Evolutionary conservation across 2,329 filamentous ascomycete genomes (phyloP), one percentile per base, ranked within the genome.

Genomic region (Alternaria arbusti): DNA sequence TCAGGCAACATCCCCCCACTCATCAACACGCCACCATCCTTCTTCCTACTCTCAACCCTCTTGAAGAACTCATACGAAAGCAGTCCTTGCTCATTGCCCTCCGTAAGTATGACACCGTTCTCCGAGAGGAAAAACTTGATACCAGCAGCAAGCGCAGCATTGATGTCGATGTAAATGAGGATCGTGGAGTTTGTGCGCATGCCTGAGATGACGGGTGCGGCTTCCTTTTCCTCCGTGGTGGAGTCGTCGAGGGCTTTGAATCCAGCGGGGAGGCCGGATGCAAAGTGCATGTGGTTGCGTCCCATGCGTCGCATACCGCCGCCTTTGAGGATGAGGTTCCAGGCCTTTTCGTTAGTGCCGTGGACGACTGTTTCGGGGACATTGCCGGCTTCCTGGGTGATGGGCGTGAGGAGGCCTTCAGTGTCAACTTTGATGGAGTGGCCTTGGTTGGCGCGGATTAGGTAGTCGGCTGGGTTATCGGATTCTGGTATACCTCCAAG

Each of bases 391-490:
- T 86, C 85, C 1, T 51, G 20, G 0, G 74, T 89, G 61, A 97
- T 84, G 7, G 90, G 89, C 20, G 84, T 86, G 4, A 97, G 87
- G 3, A 96, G 86, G 0, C 86, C 86, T 50, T 90, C 88, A n/a
- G 88, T 88, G 26, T 92, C 90, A 36, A 90, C 82, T 74, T 89
- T 88, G 76, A 99, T 92, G 72, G 89, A 93, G 83, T 98, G 96
- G 58, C 96, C 96, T 82, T 98, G 96, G 76, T 96, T 97, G 26
- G 96, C 96, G 74, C 96, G 93, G 81, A 99, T 97, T 30, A 96
- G 85, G 83, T 90, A 97, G 78, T 91, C 85, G 0, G 85, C 79
- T 0, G 92, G 86, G 54, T 91, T 83, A 9, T 79, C 77, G 8
- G 69, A 69, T 30, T 70, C 69, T 4, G 45, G 57, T 49, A 67